These are phyloP conservation scores for Mycena vulgaris DNA, from an alignment of 768 basidiomycete species.

Conservation along the genomic window DNA sequence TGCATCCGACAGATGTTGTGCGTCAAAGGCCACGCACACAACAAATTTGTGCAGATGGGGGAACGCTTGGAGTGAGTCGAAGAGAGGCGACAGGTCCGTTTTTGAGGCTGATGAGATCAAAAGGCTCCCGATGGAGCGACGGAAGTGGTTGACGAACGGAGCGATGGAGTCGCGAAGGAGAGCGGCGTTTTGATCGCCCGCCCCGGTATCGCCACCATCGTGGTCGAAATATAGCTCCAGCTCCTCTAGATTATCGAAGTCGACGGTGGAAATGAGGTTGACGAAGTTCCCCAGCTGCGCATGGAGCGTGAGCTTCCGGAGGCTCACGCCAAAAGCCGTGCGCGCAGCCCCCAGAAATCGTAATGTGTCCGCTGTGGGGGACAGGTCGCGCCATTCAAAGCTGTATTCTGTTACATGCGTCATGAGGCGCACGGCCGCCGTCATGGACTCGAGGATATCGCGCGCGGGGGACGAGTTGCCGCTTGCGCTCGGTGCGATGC, in stretches of 20 bases:
- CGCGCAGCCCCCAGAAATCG: conserved; percentile 49
- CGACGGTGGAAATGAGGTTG: conserved; percentile 44
- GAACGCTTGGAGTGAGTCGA: conserved; percentile 47
- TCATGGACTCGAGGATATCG: conserved; percentile 49
- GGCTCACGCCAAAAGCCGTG: conserved; percentile 46
- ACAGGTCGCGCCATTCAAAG: conserved; percentile 58
- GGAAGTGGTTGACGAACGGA: conserved; percentile 51
- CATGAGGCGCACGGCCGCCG: conserved; percentile 53
- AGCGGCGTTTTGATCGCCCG: conserved; percentile 22
- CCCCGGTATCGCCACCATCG: neutral
- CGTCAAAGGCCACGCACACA: conserved; percentile 20
- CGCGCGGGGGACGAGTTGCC: conserved; percentile 33
- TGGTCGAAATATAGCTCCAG: conserved; percentile 55
- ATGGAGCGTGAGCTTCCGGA: conserved; percentile 52
- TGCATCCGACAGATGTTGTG: conserved; percentile 28
- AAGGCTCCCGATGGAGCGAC: conserved; percentile 47
- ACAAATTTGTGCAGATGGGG: conserved; percentile 31
- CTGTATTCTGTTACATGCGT: conserved; percentile 49
- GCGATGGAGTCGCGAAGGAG: conserved; percentile 45
- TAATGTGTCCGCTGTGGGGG: conserved; percentile 47
- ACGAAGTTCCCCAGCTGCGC: conserved; percentile 44
- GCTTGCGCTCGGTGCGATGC: conserved; percentile 16
- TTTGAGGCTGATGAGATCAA: conserved; percentile 51
- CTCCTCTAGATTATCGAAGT: conserved; percentile 51
- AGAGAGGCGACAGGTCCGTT: conserved; percentile 52